phyloP scores from a whole-genome alignment of 352 stramenopile species.

The Phytophthora brassicae region DNA sequence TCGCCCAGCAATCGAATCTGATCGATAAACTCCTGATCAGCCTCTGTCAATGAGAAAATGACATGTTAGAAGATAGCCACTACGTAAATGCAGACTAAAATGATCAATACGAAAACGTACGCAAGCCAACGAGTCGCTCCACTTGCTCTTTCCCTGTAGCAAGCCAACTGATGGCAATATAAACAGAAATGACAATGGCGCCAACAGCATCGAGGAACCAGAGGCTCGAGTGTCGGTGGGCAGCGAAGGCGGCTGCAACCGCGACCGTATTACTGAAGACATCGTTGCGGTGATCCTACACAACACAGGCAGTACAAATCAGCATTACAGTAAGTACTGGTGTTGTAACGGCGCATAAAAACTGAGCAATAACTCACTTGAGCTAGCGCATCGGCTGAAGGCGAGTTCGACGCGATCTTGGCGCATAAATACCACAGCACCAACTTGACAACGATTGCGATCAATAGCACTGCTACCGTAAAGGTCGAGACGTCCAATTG shows the following conservation, averaged over 20 bases:
- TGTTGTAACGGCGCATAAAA: background rate
- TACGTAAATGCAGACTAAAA: background rate
- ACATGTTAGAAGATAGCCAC: background rate
- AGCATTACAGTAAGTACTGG: too few species aligned
- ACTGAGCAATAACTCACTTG: constrained; percentile 40
- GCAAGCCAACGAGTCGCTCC: constrained; percentile 83
- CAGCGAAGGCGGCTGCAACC: constrained; percentile 75
- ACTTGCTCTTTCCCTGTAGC: constrained; percentile 95
- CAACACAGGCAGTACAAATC: background rate
- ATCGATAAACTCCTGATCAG: constrained; percentile 93
- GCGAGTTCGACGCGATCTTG: constrained; percentile 64
- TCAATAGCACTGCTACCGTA: constrained; percentile 66
- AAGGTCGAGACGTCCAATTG: constrained; percentile 70
- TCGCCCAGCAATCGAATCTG: constrained; percentile 89
- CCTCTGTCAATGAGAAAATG: constrained; percentile 43
- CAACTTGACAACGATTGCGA: constrained; percentile 84
- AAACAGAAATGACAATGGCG: constrained; percentile 95
- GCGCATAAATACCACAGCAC: constrained; percentile 79
- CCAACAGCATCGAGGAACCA: constrained; percentile 95
- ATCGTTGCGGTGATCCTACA: constrained; percentile 97
- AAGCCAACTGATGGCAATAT: constrained; percentile 96
- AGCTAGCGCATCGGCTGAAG: constrained; percentile 71
- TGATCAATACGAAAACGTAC: constrained; percentile 43
- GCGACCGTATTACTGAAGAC: constrained; percentile 93
- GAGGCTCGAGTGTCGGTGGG: constrained; percentile 66